A percentile compares a stretch with the other conserved stretches of the same genome.
Conservation (phyloP, 1,284 basidiomycete species). For the Rhizopogon parksii region DNA sequence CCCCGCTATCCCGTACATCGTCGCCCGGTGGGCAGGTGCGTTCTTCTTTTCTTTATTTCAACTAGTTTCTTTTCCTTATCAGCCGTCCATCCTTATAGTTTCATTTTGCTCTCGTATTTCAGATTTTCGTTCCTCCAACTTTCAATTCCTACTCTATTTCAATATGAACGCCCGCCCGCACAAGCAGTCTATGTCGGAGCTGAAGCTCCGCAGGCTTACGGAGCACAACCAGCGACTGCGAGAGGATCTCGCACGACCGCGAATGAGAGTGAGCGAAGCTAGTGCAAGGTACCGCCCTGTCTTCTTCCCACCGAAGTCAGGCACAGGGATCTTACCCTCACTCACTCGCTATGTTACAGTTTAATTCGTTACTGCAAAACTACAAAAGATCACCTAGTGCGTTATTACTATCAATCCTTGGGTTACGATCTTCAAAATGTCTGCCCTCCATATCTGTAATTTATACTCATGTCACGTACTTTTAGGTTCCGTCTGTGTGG, state of each 20-base stretch:
- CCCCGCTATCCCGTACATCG: conserved; percentile 2
- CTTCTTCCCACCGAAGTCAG: not conserved
- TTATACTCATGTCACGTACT: conserved; percentile 9
- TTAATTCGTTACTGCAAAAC: conserved; percentile 70
- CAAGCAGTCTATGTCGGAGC: conserved; percentile 73
- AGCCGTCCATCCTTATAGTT: not conserved
- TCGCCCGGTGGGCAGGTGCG: conserved; percentile 5
- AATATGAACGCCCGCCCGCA: conserved; percentile 48
- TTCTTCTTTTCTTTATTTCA: conserved; percentile 8
- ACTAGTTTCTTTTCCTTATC: not conserved
- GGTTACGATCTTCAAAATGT: not conserved
- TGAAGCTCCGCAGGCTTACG: conserved; percentile 72
- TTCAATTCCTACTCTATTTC: conserved; percentile 8
- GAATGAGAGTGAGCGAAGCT: conserved; percentile 73
- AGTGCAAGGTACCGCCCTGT: conserved; percentile 48
- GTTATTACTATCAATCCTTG: conserved; percentile 16
- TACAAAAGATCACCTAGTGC: conserved; percentile 67
- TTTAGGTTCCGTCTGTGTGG: conserved; percentile 84
- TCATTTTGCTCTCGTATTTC: not conserved
- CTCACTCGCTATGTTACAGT: conserved; percentile 31
- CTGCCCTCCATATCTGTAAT: not conserved
- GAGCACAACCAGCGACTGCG: conserved; percentile 74
- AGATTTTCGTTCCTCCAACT: not conserved
- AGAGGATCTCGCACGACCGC: conserved; percentile 70
- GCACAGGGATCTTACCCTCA: conserved; percentile 3